These are phyloP conservation scores for Verticillium longisporum DNA, from an alignment of 2,329 filamentous ascomycete species.

Conservation along the genomic window DNA sequence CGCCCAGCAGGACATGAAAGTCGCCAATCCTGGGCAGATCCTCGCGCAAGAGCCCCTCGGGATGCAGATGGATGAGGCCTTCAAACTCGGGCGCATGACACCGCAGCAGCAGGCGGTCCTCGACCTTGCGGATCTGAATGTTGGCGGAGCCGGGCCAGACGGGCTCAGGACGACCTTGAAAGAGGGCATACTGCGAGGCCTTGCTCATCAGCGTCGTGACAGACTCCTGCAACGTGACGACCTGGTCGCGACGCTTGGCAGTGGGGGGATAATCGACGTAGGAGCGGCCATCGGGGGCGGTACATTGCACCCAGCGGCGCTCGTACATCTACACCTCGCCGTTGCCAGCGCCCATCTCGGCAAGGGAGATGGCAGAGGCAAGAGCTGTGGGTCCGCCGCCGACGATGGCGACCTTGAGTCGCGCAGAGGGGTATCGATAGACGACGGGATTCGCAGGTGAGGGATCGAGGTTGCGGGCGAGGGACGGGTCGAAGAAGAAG, in stretches of 20 bases:
- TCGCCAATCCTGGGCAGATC: conserved; percentile 22
- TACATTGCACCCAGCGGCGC: conserved; percentile 20
- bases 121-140: conserved; percentile 29
- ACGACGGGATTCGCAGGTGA: conserved; percentile 15
- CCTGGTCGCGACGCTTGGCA: conserved; percentile 24
- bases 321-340: conserved; percentile 28
- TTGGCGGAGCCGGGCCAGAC: conserved; percentile 29
- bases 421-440: conserved; percentile 19
- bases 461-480: conserved; percentile 18
- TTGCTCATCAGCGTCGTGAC: conserved; percentile 22
- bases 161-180: conserved; percentile 22
- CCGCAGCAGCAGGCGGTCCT: conserved; percentile 25
- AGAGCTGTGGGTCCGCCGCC: conserved; percentile 25
- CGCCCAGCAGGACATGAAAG: conserved; percentile 27
- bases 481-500: conserved; percentile 27
- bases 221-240: conserved; percentile 26
- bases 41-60: conserved; percentile 20
- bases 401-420: conserved; percentile 22
- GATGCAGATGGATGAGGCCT: conserved; percentile 23
- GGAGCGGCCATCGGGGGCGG: conserved; percentile 9
- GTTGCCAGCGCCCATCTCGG: conserved; percentile 22
- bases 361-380: conserved; percentile 23
- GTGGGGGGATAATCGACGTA: conserved; percentile 21
- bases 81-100: conserved; percentile 23
- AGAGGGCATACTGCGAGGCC: conserved; percentile 20